phyloP scores from a whole-genome alignment of 768 basidiomycete species.

The Mycena crocata region DNA sequence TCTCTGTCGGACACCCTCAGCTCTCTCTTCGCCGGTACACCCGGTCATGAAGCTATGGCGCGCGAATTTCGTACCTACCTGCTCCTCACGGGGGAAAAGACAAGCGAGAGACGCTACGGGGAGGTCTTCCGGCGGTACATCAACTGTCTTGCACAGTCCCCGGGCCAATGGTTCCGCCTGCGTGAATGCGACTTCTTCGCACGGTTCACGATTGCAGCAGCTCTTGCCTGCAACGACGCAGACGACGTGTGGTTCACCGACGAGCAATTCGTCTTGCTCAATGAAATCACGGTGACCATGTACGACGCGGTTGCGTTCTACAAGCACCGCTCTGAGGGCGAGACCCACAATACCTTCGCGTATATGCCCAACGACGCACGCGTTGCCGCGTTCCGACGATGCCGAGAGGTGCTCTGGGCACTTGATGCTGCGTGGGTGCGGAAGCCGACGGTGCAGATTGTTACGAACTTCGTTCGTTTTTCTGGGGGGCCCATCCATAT shows the following conservation, averaged over 20 bases:
- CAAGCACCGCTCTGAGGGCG: constrained; percentile 3
- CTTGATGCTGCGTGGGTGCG: constrained; percentile 2
- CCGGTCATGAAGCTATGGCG: neutral
- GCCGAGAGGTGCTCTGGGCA: constrained; percentile 9
- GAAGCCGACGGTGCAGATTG: neutral
- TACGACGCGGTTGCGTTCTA: constrained; percentile 6
- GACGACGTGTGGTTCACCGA: neutral
- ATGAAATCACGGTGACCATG: neutral
- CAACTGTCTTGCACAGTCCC: neutral
- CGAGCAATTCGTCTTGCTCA: neutral
- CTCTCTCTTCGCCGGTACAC: neutral
- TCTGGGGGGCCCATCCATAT: constrained; percentile 1
- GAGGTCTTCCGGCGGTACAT: neutral
- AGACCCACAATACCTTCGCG: neutral
- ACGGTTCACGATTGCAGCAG: neutral
- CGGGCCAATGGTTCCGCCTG: constrained; percentile 1
- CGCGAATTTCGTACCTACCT: neutral
- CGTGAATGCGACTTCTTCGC: neutral
- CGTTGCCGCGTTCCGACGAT: neutral
- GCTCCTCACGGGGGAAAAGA: neutral
- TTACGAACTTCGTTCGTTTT: neutral
- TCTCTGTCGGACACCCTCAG: too few relatives aligned
- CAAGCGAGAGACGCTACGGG: neutral
- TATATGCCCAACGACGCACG: neutral
- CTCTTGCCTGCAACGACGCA: constrained; percentile 5